Percentiles rank a stretch among this genome's conserved stretches.
phyloP scores from a whole-genome alignment of 164 flowering plant genomes.

The Akebia trifoliata region DNA sequence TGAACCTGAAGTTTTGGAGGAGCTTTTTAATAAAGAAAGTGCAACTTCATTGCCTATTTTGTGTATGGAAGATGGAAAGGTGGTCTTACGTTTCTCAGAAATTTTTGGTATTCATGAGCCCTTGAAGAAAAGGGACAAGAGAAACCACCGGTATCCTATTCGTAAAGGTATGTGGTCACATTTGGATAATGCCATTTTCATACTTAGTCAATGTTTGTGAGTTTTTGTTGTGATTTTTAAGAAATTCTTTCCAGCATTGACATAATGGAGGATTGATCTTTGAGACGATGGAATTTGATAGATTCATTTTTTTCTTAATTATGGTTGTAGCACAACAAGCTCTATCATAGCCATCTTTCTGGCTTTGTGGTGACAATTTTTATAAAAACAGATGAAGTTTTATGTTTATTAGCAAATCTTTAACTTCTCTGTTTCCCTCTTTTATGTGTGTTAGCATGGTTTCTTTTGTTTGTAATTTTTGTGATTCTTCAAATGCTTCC shows the following conservation, averaged over 20 bases:
- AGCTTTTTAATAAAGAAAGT: constrained; percentile 24
- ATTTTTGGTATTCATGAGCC: constrained; percentile 79
- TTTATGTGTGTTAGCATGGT: neutral
- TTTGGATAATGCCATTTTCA: neutral
- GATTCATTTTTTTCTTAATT: neutral
- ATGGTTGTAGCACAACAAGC: neutral
- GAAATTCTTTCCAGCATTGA: neutral
- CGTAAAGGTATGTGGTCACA: constrained; percentile 46
- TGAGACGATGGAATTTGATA: neutral
- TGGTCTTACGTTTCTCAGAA: constrained; percentile 82
- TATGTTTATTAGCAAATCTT: neutral
- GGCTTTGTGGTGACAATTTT: neutral
- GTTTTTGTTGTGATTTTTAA: neutral
- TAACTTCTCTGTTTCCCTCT: neutral
- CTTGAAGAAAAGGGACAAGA: constrained; percentile 44
- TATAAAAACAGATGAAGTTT: neutral
- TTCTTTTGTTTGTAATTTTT: constrained; percentile 1
- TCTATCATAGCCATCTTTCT: neutral
- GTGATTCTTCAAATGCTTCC: constrained; percentile 17
- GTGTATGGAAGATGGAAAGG: constrained; percentile 76
- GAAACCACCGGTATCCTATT: constrained; percentile 41
- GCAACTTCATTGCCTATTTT: constrained; percentile 63
- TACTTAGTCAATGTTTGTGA: neutral
- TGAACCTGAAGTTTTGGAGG: constrained; percentile 30
- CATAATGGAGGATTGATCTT: no score